phyloP scores from a whole-genome alignment of 2,329 filamentous ascomycete genomes.

The Fusarium redolens region DNA sequence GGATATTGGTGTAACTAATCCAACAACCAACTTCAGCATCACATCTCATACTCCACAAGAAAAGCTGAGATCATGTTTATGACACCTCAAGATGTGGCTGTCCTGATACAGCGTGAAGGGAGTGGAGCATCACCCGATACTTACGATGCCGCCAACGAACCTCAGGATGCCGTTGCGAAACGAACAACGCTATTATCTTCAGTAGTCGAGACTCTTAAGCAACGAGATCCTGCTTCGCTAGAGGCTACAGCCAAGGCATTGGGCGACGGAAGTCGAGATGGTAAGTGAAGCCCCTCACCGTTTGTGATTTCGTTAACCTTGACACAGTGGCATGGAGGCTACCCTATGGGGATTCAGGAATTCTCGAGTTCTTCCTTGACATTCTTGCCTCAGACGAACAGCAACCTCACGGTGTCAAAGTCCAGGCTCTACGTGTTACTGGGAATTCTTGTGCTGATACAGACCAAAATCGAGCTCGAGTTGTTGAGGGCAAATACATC shows the following conservation, averaged over 20 bases:
- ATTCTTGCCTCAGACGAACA: slow-evolving; percentile 54
- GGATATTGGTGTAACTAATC: not conserved
- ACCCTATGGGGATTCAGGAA: slow-evolving; percentile 67
- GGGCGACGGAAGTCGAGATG: slow-evolving; percentile 66
- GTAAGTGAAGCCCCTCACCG: slow-evolving; percentile 50
- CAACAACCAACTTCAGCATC: not conserved
- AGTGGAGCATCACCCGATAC: slow-evolving; percentile 43
- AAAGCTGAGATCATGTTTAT: slow-evolving; percentile 34
- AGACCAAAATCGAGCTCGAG: slow-evolving; percentile 68
- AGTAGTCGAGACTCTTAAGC: slow-evolving; percentile 54
- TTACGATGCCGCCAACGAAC: slow-evolving; percentile 44
- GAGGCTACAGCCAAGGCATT: slow-evolving; percentile 62
- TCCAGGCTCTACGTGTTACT: slow-evolving; percentile 67
- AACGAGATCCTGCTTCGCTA: slow-evolving; percentile 52
- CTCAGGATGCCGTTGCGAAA: slow-evolving; percentile 34
- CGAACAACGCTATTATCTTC: slow-evolving; percentile 50
- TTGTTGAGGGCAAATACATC: slow-evolving; percentile 63
- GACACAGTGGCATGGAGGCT: slow-evolving; percentile 64
- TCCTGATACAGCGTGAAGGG: slow-evolving; percentile 51
- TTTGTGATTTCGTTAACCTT: not conserved
- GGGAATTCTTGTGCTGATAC: slow-evolving; percentile 74
- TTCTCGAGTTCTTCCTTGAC: slow-evolving; percentile 66
- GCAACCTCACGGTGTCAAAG: slow-evolving; percentile 57
- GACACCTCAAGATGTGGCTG: slow-evolving; percentile 53
- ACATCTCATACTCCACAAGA: not conserved